Conservation (phyloP, 176 grass and related monocot species). For the Carex parvula region DNA sequence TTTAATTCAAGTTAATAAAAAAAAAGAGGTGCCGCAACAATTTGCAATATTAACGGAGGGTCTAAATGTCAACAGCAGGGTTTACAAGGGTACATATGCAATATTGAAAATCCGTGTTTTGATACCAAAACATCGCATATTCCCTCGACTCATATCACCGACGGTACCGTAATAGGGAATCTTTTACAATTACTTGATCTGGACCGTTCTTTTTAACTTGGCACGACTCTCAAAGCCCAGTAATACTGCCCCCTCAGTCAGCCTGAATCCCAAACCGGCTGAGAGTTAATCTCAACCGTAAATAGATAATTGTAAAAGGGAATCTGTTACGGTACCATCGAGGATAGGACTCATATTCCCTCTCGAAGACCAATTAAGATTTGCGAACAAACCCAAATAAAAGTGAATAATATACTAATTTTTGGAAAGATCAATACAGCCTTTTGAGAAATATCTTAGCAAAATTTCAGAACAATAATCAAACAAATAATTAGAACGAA, state of each 20-base stretch:
- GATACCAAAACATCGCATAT: not conserved
- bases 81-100: conserved; percentile 11
- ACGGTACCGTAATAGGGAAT: too few relatives aligned
- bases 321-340: too few relatives aligned
- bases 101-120: not conserved
- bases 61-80: not conserved
- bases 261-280: too few relatives aligned
- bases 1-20: not conserved
- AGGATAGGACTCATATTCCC: too few relatives aligned
- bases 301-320: too few relatives aligned
- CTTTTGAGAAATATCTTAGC: not conserved
- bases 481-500: not conserved
- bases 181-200: too few relatives aligned
- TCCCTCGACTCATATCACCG: too few relatives aligned
- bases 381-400: not conserved
- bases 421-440: not conserved
- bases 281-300: too few relatives aligned
- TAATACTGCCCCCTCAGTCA: too few relatives aligned
- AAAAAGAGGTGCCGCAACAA: not conserved
- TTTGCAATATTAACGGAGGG: not conserved
- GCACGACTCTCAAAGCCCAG: too few relatives aligned
- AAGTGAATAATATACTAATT: not conserved
- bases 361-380: not conserved
- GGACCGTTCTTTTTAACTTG: too few relatives aligned
- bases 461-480: not conserved